phyloP scores from a whole-genome alignment of 768 basidiomycete genomes.

The Termitomyces sp. region DNA sequence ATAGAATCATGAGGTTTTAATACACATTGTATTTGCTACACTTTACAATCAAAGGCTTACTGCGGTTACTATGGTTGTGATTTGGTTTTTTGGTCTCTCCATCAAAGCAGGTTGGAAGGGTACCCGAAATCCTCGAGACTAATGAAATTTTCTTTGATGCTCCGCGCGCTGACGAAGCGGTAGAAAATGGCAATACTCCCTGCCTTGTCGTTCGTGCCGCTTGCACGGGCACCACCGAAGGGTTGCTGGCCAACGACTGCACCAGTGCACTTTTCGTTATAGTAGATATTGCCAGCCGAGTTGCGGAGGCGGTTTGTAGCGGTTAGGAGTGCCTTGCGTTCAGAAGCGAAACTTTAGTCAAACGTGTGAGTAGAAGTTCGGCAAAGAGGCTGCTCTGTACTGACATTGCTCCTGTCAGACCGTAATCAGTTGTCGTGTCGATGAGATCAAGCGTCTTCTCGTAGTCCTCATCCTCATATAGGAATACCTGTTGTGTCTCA shows the following conservation, averaged over 20 bases:
- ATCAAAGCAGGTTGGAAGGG: slow-evolving; percentile 70
- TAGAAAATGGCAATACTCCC: slow-evolving; percentile 67
- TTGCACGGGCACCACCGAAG: slow-evolving; percentile 89
- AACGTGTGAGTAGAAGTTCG: background rate
- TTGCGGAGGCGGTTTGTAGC: slow-evolving; percentile 84
- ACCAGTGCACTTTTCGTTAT: slow-evolving; percentile 97
- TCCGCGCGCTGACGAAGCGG: slow-evolving; percentile 82
- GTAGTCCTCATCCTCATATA: slow-evolving; percentile 83
- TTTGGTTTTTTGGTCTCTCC: background rate
- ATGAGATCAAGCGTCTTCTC: slow-evolving; percentile 85
- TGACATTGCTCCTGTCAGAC: slow-evolving; percentile 90
- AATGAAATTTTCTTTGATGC: slow-evolving; percentile 97
- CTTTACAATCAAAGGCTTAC: background rate
- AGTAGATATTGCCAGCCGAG: slow-evolving; percentile 94
- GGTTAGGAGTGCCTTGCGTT: slow-evolving; percentile 72
- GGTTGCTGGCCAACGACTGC: slow-evolving; percentile 98
- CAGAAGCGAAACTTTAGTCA: slow-evolving; percentile 66
- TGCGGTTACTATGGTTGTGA: background rate
- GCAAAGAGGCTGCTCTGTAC: slow-evolving; percentile 20
- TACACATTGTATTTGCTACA: background rate
- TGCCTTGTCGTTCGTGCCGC: slow-evolving; percentile 98
- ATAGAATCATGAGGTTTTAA: background rate
- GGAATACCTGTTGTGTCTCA: slow-evolving; percentile 52
- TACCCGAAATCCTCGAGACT: slow-evolving; percentile 76
- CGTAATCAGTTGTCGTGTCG: slow-evolving; percentile 83